Evolutionary conservation across 140 eudicot species (phyloP).

Genomic region (Ambrosia hybrid): DNA sequence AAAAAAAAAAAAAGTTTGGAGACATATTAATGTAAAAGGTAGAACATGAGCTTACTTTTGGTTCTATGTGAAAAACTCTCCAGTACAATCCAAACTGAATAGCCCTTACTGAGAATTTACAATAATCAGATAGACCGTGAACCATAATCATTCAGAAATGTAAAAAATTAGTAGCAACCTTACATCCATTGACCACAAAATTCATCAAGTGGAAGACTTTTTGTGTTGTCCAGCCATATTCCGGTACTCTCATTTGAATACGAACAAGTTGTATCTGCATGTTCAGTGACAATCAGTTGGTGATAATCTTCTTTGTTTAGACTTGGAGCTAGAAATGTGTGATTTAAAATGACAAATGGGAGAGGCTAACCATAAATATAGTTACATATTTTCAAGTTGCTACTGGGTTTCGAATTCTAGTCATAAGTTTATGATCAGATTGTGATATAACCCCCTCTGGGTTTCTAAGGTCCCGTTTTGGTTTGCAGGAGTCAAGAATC

Average conservation of each 20-base stretch:
- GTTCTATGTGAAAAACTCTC: constrained; percentile 40
- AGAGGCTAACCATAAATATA: neutral
- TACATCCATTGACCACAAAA: constrained; percentile 86
- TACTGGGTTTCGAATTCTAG: too few species aligned
- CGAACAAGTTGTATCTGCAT: constrained; percentile 79
- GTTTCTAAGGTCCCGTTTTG: neutral
- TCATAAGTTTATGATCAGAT: too few species aligned
- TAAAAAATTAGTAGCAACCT: constrained; percentile 36
- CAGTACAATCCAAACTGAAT: constrained; percentile 62
- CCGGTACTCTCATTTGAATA: constrained; percentile 82
- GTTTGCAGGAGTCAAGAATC: neutral
- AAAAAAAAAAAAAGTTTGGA: neutral
- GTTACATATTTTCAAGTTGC: neutral
- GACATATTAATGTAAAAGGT: neutral
- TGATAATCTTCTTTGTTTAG: too few species aligned
- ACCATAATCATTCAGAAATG: constrained; percentile 13
- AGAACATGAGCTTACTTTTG: constrained; percentile 41
- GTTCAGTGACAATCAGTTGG: constrained; percentile 7
- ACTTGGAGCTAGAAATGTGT: neutral
- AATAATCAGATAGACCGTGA: constrained; percentile 17
- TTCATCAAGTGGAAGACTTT: constrained; percentile 94
- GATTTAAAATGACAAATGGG: neutral
- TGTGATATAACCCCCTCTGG: constrained; percentile 5
- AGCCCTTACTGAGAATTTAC: constrained; percentile 54
- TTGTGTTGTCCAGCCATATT: constrained; percentile 95